These are phyloP conservation scores for Quillaja saponaria DNA, from an alignment of 306 rosid species.

Conservation along the genomic window DNA sequence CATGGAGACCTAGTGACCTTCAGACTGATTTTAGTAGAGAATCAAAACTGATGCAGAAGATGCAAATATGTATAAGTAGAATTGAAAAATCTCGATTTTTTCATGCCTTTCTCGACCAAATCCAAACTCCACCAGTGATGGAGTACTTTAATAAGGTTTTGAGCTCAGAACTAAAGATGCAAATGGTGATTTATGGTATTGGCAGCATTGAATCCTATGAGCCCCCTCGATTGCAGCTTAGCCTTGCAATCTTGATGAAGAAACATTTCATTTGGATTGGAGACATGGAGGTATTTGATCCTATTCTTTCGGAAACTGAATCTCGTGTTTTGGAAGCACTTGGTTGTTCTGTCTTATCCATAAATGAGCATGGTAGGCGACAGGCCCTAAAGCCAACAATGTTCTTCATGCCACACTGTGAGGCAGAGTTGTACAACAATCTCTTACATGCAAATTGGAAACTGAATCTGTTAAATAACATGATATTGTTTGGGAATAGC, in stretches of 20 bases:
- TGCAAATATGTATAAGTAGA: conserved; percentile 48
- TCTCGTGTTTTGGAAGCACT: conserved; percentile 57
- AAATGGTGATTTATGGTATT: conserved; percentile 77
- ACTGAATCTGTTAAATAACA: conserved; percentile 48
- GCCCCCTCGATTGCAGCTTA: conserved; percentile 65
- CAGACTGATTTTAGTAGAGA: conserved; percentile 45
- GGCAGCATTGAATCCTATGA: conserved; percentile 81
- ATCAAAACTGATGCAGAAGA: conserved; percentile 54
- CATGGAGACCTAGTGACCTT: conserved; percentile 63
- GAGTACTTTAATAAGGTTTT: conserved; percentile 46
- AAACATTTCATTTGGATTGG: conserved; percentile 65
- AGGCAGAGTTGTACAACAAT: conserved; percentile 75
- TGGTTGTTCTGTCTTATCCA: conserved; percentile 59
- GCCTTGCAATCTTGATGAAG: conserved; percentile 60
- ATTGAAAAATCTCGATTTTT: conserved; percentile 58
- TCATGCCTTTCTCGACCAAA: conserved; percentile 47
- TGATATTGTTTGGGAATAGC: conserved; percentile 75
- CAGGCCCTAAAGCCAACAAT: conserved; percentile 52
- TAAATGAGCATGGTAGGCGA: conserved; percentile 73
- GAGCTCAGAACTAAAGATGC: conserved; percentile 51
- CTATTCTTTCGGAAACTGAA: conserved; percentile 67
- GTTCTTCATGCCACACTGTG: conserved; percentile 93
- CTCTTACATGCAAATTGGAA: conserved; percentile 77
- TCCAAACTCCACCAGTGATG: conserved; percentile 41
- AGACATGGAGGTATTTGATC: conserved; percentile 76